Percentiles rank a stretch among this genome's conserved stretches.
These are phyloP conservation scores for Cucurbita moschata DNA, from an alignment of 306 rosid species.

Conservation along the genomic window DNA sequence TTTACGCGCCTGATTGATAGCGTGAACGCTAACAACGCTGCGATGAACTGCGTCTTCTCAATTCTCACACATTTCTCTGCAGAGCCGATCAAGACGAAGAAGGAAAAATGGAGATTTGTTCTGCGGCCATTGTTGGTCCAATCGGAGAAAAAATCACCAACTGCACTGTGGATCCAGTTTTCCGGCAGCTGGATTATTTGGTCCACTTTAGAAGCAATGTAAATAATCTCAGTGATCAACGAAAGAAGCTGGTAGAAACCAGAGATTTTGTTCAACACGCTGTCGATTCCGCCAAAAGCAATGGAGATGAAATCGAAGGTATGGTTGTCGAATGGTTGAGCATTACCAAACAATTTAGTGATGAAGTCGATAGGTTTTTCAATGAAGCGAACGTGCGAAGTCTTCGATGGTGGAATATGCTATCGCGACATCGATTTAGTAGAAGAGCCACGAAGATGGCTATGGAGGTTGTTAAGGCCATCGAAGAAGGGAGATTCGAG, in stretches of 20 bases:
- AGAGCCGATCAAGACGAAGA: background rate
- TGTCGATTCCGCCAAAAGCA: background rate
- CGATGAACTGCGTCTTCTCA: background rate
- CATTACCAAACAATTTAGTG: background rate
- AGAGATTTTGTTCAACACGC: background rate
- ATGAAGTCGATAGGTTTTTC: background rate
- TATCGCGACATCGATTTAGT: background rate
- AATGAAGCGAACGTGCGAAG: background rate
- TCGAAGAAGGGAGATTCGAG: background rate
- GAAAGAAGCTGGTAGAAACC: background rate
- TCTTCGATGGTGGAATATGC: background rate
- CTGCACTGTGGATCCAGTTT: background rate
- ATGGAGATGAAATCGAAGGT: background rate
- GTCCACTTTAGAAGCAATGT: conserved; percentile 2
- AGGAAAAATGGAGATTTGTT: background rate
- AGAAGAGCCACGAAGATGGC: background rate
- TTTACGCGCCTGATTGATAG: background rate
- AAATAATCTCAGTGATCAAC: background rate
- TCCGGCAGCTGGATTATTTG: conserved; percentile 7
- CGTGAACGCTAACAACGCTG: background rate
- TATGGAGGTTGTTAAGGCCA: background rate
- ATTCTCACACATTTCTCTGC: background rate
- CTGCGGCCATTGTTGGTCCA: background rate
- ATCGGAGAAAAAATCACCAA: background rate
- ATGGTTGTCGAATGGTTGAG: conserved; percentile 7